Conservation (phyloP, 176 grass and related monocot species). For the Aegilops sharonensis region DNA sequence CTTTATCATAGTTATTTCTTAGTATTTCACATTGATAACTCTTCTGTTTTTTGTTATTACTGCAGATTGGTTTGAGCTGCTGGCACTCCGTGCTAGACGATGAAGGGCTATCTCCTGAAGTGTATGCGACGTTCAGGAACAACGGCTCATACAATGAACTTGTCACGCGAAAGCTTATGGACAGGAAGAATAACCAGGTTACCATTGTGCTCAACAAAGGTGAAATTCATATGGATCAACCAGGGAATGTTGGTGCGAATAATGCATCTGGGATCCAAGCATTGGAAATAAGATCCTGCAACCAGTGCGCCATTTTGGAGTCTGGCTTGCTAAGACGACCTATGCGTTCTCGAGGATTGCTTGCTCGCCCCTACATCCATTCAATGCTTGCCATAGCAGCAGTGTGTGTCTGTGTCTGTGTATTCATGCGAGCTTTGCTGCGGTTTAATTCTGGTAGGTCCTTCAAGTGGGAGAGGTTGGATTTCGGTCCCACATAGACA, state of each 20-base stretch:
- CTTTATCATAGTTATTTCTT: not conserved
- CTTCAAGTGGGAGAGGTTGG: constrained; percentile 86
- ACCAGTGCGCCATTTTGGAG: constrained; percentile 62
- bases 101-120: constrained; percentile 64
- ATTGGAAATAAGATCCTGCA: constrained; percentile 63
- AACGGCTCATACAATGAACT: constrained; percentile 78
- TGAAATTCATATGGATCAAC: constrained; percentile 50
- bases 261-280: constrained; percentile 25
- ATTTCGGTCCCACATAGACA: constrained; percentile 55
- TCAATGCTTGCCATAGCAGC: constrained; percentile 96
- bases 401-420: constrained; percentile 94
- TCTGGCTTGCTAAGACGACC: constrained; percentile 38
- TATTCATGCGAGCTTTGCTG: constrained; percentile 71
- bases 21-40: not conserved
- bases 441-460: constrained; percentile 62
- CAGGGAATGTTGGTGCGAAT: constrained; percentile 33
- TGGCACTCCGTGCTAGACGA: constrained; percentile 75
- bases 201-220: constrained; percentile 48
- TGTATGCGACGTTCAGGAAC: constrained; percentile 66
- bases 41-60: constrained; percentile 2
- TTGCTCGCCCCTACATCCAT: constrained; percentile 75
- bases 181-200: constrained; percentile 68
- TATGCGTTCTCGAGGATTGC: constrained; percentile 57
- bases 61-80: constrained; percentile 84
- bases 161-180: constrained; percentile 62